Conservation (phyloP, 2,329 filamentous ascomycete species). For the Drechslera avenae region DNA sequence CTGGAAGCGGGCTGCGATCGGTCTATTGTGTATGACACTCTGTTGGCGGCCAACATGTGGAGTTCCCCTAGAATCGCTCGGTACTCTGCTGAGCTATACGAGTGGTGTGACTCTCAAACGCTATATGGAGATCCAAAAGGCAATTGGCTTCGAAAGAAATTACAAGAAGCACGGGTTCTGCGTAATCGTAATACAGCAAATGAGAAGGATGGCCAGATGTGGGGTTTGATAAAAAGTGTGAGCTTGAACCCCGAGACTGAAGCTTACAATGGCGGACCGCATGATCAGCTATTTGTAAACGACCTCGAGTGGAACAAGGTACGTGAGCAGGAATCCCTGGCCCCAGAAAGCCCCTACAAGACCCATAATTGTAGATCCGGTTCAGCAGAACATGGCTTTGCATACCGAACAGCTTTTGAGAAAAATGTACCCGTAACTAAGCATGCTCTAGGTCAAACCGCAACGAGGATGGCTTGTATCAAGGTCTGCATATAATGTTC, state of each 20-base stretch:
- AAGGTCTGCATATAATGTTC: conserved; percentile 3
- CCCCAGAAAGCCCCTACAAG: too few species aligned
- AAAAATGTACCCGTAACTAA: conserved; percentile 8
- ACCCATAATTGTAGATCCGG: too few species aligned
- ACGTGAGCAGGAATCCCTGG: conserved; percentile 6
- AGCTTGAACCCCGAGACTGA: conserved; percentile 19
- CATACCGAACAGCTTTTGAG: too few species aligned
- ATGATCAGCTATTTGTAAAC: conserved; percentile 25
- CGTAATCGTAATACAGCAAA: not conserved
- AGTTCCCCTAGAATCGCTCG: conserved; percentile 12
- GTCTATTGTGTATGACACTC: conserved; percentile 40
- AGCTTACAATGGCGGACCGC: conserved; percentile 25
- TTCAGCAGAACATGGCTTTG: too few species aligned
- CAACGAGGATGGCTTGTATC: conserved; percentile 25
- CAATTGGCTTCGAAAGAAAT: conserved; percentile 33
- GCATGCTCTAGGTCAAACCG: conserved; percentile 12
- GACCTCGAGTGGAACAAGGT: conserved; percentile 39
- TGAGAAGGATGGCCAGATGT: not conserved
- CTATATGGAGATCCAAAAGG: conserved; percentile 30
- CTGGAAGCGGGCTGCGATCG: conserved; percentile 37
- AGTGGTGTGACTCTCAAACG: conserved; percentile 36
- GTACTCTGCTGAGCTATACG: conserved; percentile 24
- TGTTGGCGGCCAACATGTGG: conserved; percentile 29
- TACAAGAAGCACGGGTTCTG: conserved; percentile 23
- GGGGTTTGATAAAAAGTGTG: not conserved